These are phyloP conservation scores for Paxillus rubicundulus DNA, from an alignment of 768 basidiomycete genomes.

Conservation along the genomic window DNA sequence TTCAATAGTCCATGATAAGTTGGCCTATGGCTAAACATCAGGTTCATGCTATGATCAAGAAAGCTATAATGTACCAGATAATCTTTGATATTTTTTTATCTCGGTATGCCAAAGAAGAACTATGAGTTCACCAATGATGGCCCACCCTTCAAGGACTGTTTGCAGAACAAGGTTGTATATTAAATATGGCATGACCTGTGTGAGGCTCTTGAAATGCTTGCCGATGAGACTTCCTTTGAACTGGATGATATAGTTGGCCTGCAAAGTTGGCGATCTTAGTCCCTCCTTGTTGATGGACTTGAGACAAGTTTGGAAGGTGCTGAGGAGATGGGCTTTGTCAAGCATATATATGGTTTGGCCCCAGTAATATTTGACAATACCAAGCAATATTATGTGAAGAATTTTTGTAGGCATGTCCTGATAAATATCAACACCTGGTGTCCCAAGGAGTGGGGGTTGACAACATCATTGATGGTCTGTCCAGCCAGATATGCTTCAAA, in stretches of 20 bases:
- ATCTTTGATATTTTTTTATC: constrained; percentile 34
- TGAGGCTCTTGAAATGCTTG: constrained; percentile 32
- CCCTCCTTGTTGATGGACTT: no score
- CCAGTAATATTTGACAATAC: constrained; percentile 37
- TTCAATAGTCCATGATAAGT: no score
- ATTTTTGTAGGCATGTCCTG: constrained; percentile 33
- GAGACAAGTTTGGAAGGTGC: no score
- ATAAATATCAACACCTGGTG: constrained; percentile 28
- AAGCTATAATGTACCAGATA: constrained; percentile 27
- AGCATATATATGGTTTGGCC: constrained; percentile 20
- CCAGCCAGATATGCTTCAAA: constrained; percentile 3
- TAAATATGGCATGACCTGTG: constrained; percentile 29
- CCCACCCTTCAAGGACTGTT: constrained; percentile 25
- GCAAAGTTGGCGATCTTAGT: no score
- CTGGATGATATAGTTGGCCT: no score
- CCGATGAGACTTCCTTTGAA: constrained; percentile 33
- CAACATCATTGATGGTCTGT: constrained; percentile 1
- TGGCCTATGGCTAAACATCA: not conserved
- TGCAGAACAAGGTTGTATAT: constrained; percentile 31
- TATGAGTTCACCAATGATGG: constrained; percentile 34
- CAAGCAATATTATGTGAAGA: constrained; percentile 34
- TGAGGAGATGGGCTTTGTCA: constrained; percentile 19
- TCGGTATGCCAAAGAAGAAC: constrained; percentile 42
- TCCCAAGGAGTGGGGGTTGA: constrained; percentile 15
- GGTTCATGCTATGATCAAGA: not conserved